Base-by-base conservation (phyloP, 1,284 basidiomycete genomes). In the Ustilago hordei region DNA sequence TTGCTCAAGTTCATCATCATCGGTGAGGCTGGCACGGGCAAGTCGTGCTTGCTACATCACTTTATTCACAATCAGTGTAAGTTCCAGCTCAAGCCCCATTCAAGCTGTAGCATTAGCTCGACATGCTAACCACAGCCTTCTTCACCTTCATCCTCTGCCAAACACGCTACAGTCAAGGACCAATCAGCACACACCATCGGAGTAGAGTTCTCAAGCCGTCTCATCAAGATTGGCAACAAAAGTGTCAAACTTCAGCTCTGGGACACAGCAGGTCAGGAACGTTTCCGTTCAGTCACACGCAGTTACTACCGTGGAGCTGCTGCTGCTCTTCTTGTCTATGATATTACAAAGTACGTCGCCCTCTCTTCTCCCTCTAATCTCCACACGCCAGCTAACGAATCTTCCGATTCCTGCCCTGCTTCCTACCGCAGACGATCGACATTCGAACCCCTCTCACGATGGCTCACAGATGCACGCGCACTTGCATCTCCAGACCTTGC, bases 151-250 rank as follows among this genome's bases (percentile, higher is more conserved):
- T 19, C 43, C n/a, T 45, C n/a, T 19, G 43, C 11, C 7, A 8
- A 19, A 19, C 11, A 7, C 39, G 6, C 48, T 48, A 8, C 86
- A 97, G 95, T 96, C 90, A 97, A 96, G 88, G 93, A 95, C 81
- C 93, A 96, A 84, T 95, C 95, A 0, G 93, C 95, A 87, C 96
- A 99, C 86, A 99, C 96, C 13, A 98, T 99, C 73, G 96, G 95
- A 12, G 95, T 97, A 38, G 95, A 96, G 84, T 96, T 97, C 86
- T 94, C 93, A 9, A 95, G 93, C 85, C 89, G 94, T 69, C 94
- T 93, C 1, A 90, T 97, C 60, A 92, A 92, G 81, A 89, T 97
- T 53, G 95, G 93, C 67, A 94, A 95, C 89, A 94, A 95, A 88
- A 91, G 92, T 80, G 94, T 97, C 78, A 98, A 98, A 87, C 89